These are phyloP conservation scores for Mycena vulgaris DNA, from an alignment of 768 basidiomycete genomes.

Conservation along the genomic window DNA sequence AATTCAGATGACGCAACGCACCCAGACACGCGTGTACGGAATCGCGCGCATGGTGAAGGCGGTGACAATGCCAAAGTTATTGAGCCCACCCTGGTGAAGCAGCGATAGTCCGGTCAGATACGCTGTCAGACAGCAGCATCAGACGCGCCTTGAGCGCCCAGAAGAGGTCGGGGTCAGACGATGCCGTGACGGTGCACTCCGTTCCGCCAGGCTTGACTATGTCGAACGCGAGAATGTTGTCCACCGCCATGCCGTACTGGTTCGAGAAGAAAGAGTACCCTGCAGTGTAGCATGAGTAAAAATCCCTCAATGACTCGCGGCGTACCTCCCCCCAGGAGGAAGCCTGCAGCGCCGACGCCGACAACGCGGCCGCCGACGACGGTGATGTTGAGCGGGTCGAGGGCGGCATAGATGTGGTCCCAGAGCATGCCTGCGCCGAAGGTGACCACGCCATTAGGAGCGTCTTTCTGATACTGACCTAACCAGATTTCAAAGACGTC, in stretches of 20 bases:
- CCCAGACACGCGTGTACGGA: conserved; percentile 2
- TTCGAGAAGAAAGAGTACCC: not conserved
- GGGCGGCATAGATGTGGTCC: not conserved
- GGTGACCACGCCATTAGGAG: not conserved
- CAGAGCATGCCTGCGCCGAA: not conserved
- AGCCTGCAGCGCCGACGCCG: conserved; percentile 1
- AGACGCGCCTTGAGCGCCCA: not conserved
- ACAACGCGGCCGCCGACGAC: not conserved
- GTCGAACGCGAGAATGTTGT: conserved; percentile 1
- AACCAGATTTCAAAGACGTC: not conserved
- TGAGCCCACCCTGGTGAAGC: not conserved
- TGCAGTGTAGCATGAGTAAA: not conserved
- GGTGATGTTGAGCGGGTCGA: not conserved
- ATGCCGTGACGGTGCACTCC: not conserved
- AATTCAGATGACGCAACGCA: not conserved
- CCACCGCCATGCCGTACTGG: conserved; percentile 2
- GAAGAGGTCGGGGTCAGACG: not conserved
- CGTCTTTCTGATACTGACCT: not conserved
- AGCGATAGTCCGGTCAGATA: no score
- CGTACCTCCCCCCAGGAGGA: not conserved
- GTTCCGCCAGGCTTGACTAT: not conserved
- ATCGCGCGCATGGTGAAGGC: not conserved
- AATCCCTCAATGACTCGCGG: not conserved
- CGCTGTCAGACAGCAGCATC: no score
- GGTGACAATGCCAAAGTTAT: not conserved